Evolutionary conservation across 805 yeast species (phyloP).

Genomic region (Debaryomyces prosopidis): DNA sequence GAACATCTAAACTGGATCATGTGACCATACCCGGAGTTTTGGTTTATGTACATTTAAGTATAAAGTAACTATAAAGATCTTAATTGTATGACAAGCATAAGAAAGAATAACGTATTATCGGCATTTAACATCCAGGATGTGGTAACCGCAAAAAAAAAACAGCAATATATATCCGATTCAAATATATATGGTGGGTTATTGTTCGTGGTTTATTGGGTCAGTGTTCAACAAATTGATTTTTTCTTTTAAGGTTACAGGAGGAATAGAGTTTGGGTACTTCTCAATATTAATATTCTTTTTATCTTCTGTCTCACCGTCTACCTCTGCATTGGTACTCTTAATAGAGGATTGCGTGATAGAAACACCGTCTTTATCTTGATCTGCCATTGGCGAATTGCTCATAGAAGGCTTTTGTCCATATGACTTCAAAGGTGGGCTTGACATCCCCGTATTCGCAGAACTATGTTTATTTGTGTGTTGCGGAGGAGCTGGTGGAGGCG

Average conservation of each 20-base stretch:
- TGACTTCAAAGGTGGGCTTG: not conserved
- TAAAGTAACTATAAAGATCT: too few relatives aligned
- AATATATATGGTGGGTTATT: not conserved
- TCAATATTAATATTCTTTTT: constrained; percentile 13
- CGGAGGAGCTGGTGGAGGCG: not conserved
- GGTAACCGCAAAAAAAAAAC: too few relatives aligned
- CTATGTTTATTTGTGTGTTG: not conserved
- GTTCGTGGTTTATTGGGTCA: constrained; percentile 12
- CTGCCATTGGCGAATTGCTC: not conserved
- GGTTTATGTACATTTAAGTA: too few relatives aligned
- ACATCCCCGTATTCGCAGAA: not conserved
- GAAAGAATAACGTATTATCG: too few relatives aligned
- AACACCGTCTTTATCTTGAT: not conserved
- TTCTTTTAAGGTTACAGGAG: constrained; percentile 46
- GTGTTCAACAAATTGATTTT: constrained; percentile 42
- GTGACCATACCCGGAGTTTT: too few relatives aligned
- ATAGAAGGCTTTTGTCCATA: not conserved
- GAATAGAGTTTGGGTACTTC: constrained; percentile 17
- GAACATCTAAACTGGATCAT: too few relatives aligned
- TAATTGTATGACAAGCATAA: too few relatives aligned
- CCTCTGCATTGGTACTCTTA: constrained; percentile 28
- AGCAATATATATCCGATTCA: too few relatives aligned
- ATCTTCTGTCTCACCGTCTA: constrained; percentile 26
- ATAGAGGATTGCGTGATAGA: constrained; percentile 18
- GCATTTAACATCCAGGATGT: too few relatives aligned